Evolutionary conservation across 78 protist species (phyloP), one percentile per base, ranked within the genome.

Genomic region (Thecamonas trahens): DNA sequence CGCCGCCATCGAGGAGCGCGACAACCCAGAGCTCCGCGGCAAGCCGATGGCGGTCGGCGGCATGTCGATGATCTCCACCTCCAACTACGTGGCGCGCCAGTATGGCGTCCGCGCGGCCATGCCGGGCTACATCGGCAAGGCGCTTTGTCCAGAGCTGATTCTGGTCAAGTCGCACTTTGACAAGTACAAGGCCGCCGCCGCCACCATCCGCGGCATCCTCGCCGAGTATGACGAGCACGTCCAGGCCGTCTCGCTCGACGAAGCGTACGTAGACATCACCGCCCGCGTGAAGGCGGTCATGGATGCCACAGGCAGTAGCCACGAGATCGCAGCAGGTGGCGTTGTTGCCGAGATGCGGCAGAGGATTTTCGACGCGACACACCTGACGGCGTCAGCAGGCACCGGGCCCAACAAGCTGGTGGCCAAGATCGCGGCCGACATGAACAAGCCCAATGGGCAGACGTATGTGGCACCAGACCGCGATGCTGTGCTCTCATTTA

Each of bases 371-470:
- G 60, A 13, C 7, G 32, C 60, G 32, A 77, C 80, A 11, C 44
- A 17, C 15, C 65, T 83, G 32, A 83, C 84, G 55, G 75, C 70
- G 3, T 22, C 52, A 1, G 83, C 72, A 2, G 82, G 84, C 14
- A 65, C 79, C 32, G 82, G 78, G 22, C 26, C 74, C 29, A 76
- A 61, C 35, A 0, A 18, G 31, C 38, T 40, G 59, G 66, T 85
- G 14, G 80, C 84, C 24, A 85, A 86, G 72, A 64, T 80, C 0
- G 58, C 55, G 81, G 52, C 52, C 4, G 85, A 86, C 32, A 0
- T 57, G n/a, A 76, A 77, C 67, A 86, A 86, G 69, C 91, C 91
- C 59, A 61, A 86, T 53, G 91, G 85, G 22, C 83, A 76, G 70
- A 76, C 22, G 35, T 0, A 0, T 28, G 5, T 62, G 26, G 59